A percentile compares a stretch with the other conserved stretches of the same genome.
phyloP scores from a whole-genome alignment of 345 rosid genomes.

The Ricinus communis region DNA sequence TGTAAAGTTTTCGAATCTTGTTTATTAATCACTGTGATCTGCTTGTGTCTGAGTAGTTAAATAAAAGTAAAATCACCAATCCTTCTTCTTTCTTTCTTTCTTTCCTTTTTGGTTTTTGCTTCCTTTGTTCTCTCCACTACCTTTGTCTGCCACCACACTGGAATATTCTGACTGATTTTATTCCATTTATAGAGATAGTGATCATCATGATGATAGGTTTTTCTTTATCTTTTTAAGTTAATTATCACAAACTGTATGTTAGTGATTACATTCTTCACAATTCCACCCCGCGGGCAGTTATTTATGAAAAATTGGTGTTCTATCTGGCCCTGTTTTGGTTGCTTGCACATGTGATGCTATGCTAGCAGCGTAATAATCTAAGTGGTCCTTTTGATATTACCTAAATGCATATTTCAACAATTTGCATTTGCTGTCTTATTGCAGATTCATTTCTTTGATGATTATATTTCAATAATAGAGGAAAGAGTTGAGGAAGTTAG shows the following conservation, averaged over 20 bases:
- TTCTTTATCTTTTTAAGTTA: background rate
- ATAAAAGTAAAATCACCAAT: no score
- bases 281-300: background rate
- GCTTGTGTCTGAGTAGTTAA: no score
- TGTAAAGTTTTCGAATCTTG: background rate
- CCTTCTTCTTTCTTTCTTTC: no score
- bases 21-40: no score
- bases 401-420: background rate
- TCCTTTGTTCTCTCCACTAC: background rate
- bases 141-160: no score
- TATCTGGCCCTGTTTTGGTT: background rate
- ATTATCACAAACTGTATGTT: no score
- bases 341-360: no score
- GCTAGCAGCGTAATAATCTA: background rate
- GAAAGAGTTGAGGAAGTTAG: constrained; percentile 5
- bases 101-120: background rate
- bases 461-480: background rate
- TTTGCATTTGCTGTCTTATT: background rate
- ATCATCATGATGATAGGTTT: background rate
- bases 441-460: constrained; percentile 16
- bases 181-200: constrained; percentile 9
- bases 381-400: no score
- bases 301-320: no score
- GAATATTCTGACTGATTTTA: background rate
- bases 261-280: no score